phyloP scores from a whole-genome alignment of 768 basidiomycete species.

The Rhodotorula taiwanensis region DNA sequence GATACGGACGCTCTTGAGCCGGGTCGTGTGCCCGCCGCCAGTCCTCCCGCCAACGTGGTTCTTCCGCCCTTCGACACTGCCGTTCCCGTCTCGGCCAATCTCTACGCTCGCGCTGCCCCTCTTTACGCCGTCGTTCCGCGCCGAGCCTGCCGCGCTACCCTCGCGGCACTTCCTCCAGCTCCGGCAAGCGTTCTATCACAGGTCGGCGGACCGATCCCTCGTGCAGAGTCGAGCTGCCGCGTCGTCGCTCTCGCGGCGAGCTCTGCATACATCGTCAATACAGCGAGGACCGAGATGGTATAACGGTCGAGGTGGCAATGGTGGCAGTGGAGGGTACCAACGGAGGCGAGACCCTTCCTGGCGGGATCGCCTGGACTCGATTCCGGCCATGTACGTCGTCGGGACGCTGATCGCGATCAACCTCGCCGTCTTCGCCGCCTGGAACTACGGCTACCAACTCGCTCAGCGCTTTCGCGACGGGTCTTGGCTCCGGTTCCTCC shows the following conservation, averaged over 20 bases:
- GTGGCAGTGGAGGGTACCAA: not conserved
- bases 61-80: too few species aligned
- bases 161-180: not conserved
- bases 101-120: not conserved
- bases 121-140: not conserved
- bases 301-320: not conserved
- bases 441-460: constrained; percentile 24
- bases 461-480: constrained; percentile 43
- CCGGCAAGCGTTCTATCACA: not conserved
- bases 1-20: too few species aligned
- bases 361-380: constrained; percentile 5
- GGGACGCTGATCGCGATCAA: constrained; percentile 12
- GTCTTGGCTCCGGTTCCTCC: constrained; percentile 51
- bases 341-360: not conserved
- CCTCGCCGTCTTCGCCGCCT: constrained; percentile 16
- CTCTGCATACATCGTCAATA: not conserved
- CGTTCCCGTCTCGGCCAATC: too few species aligned
- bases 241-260: not conserved
- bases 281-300: not conserved
- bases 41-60: too few species aligned
- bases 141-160: not conserved
- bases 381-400: constrained; percentile 7
- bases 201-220: not conserved
- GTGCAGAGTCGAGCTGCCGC: too few species aligned
- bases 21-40: too few species aligned